Conservation (phyloP, 176 grass and related monocot genomes). For the Oryza nivara region DNA sequence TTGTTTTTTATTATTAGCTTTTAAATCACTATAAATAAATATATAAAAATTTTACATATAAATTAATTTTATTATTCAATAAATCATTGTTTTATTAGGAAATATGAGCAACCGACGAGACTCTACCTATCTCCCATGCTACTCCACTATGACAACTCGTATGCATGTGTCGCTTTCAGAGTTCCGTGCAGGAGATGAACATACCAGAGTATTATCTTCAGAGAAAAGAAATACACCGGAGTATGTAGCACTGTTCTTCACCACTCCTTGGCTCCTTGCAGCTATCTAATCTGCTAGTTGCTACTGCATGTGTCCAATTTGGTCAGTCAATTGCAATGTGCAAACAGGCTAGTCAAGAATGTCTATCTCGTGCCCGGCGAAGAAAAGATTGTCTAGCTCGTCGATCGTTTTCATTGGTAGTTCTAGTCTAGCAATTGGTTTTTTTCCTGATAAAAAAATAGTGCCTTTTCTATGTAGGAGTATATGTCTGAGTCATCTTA, state of each 20-base stretch:
- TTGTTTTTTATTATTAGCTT: too few relatives aligned
- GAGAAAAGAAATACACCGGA: not conserved
- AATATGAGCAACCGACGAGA: too few relatives aligned
- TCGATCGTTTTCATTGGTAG: not conserved
- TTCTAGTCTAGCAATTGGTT: not conserved
- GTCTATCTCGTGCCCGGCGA: not conserved
- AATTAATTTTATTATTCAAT: too few relatives aligned
- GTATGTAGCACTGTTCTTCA: not conserved
- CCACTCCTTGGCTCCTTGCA: not conserved
- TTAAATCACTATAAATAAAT: too few relatives aligned
- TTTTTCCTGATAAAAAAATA: not conserved
- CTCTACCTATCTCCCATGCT: not conserved
- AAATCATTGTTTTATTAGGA: too few relatives aligned
- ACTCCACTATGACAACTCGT: not conserved
- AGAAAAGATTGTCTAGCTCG: not conserved
- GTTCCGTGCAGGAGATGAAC: not conserved
- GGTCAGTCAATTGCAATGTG: not conserved
- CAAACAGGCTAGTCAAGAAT: not conserved
- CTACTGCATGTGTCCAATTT: not conserved
- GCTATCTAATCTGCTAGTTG: not conserved
- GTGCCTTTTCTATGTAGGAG: not conserved
- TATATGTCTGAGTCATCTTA: not conserved
- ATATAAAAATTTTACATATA: too few relatives aligned
- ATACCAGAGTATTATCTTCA: not conserved
- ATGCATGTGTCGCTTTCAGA: not conserved